Evolutionary conservation across 345 rosid species (phyloP).

Genomic region (Eucalyptus leucophloia): DNA sequence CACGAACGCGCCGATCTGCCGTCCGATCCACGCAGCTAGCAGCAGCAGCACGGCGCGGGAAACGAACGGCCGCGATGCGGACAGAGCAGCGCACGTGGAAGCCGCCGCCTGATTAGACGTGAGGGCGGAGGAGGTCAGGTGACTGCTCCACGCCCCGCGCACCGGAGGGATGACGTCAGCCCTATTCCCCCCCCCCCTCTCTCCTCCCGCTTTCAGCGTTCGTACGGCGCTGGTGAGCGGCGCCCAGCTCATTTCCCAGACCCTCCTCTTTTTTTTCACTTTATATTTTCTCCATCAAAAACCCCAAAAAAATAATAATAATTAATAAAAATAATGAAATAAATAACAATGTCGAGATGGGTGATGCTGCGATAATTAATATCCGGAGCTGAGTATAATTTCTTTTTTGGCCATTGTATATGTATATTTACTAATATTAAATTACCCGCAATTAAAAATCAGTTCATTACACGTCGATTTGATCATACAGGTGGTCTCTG

Average conservation of each 20-base stretch:
- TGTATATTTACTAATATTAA: neutral
- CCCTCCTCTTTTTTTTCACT: neutral
- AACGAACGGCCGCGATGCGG: neutral
- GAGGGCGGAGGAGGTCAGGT: neutral
- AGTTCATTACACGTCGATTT: fast-evolving
- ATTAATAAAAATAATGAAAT: neutral
- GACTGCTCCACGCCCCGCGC: neutral
- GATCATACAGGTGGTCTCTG: fast-evolving
- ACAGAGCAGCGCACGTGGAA: neutral
- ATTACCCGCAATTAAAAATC: fast-evolving
- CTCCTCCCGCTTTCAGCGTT: neutral
- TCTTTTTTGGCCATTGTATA: neutral
- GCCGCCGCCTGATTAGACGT: conserved; percentile 28
- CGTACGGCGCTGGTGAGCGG: neutral
- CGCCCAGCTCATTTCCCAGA: neutral
- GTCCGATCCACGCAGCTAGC: neutral
- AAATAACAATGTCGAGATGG: neutral
- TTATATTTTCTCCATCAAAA: neutral
- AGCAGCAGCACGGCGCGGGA: neutral
- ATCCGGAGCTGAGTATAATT: neutral
- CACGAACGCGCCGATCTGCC: neutral
- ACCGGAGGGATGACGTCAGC: neutral
- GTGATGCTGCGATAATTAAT: neutral
- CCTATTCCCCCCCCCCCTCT: neutral
- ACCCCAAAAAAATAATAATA: neutral